Conservation (phyloP, 208 protist genomes). For the Porcisia deanei region DNA sequence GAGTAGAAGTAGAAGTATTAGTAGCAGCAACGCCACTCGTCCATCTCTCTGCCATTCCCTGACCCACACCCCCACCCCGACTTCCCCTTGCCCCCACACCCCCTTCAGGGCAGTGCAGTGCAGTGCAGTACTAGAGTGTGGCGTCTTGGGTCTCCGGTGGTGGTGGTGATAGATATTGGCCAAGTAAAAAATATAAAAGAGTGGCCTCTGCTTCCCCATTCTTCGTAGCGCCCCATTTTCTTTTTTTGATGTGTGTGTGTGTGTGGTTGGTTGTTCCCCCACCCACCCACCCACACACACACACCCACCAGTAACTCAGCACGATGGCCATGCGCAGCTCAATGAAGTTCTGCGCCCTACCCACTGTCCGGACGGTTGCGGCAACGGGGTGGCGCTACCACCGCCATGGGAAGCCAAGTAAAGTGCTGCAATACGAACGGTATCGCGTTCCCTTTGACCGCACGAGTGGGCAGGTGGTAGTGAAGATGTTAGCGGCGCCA, state of each 20-base stretch:
- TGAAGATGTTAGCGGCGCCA: conserved; percentile 95
- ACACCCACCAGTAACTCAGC: background rate
- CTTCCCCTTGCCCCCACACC: background rate
- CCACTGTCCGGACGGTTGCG: conserved; percentile 76
- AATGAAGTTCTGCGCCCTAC: conserved; percentile 26
- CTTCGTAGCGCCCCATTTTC: background rate
- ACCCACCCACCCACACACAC: no score
- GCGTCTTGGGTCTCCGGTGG: no score
- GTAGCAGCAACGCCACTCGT: no score
- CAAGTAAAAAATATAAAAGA: no score
- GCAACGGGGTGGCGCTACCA: conserved; percentile 89
- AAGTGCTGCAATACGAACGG: conserved; percentile 85
- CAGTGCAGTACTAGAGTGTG: no score
- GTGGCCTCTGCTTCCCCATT: background rate
- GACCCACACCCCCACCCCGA: background rate
- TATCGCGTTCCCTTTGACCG: conserved; percentile 88
- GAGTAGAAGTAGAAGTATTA: no score
- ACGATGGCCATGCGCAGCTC: conserved; percentile 17
- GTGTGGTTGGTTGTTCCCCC: background rate
- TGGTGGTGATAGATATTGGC: no score
- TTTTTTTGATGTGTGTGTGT: no score
- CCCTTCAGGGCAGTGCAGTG: background rate
- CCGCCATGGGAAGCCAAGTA: conserved; percentile 65
- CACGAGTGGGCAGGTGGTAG: conserved; percentile 81
- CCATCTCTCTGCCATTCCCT: background rate